Conservation (phyloP, 1,284 basidiomycete genomes). For the Cutaneotrichosporon mucoides region DNA sequence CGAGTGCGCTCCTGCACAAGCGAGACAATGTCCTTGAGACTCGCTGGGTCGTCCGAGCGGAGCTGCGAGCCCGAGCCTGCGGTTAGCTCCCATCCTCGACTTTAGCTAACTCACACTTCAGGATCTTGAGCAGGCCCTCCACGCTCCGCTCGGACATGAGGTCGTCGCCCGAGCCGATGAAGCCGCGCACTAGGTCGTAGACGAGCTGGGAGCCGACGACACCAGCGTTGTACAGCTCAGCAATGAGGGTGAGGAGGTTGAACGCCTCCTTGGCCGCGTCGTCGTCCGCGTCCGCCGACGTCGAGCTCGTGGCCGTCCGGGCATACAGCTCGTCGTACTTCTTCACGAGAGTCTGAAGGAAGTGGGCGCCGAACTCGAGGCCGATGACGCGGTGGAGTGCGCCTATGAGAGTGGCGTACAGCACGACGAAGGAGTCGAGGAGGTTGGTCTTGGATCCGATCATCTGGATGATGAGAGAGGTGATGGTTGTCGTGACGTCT, state of each 20-base stretch:
- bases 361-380: slow-evolving; percentile 74
- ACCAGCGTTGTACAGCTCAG: slow-evolving; percentile 93
- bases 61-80: slow-evolving; percentile 80
- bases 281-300: slow-evolving; percentile 9
- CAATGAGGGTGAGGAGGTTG: slow-evolving; percentile 81
- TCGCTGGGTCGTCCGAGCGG: slow-evolving; percentile 59
- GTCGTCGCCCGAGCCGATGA: slow-evolving; percentile 56
- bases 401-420: slow-evolving; percentile 84
- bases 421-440: slow-evolving; percentile 84
- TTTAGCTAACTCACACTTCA: too few relatives aligned
- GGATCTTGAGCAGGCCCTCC: slow-evolving; percentile 79
- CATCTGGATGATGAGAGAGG: slow-evolving; percentile 72
- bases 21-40: slow-evolving; percentile 54
- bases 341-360: slow-evolving; percentile 51
- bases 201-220: slow-evolving; percentile 82
- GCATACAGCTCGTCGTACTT: slow-evolving; percentile 12
- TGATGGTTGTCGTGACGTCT: slow-evolving; percentile 81
- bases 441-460: slow-evolving; percentile 77
- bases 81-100: too few relatives aligned
- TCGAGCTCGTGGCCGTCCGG: slow-evolving; percentile 4
- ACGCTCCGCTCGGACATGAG: slow-evolving; percentile 69
- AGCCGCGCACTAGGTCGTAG: slow-evolving; percentile 80
- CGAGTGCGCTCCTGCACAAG: slow-evolving; percentile 70
- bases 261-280: slow-evolving; percentile 67
- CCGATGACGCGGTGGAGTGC: slow-evolving; percentile 80